Base-by-base conservation (phyloP, 768 basidiomycete species). In the Mycena polygramma region DNA sequence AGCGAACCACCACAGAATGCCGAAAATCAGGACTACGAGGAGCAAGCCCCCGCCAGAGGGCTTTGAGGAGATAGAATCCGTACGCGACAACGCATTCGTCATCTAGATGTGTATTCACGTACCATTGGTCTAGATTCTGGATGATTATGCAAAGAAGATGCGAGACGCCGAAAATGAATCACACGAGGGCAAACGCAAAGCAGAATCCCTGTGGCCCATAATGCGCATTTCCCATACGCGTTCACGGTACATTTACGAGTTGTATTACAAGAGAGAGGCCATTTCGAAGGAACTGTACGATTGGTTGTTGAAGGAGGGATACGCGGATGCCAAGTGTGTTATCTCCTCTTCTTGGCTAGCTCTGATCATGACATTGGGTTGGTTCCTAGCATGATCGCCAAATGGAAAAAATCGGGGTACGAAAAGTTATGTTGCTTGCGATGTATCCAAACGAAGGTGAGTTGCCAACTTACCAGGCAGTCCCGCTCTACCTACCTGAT, bases 101-200 rank as follows among this genome's bases (percentile, higher is more conserved):
- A 24, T 22, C 24, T 68, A 37, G 61, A 62, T 20, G 52, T 45
- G 51, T 48, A 20, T 69, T 68, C 67, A 58, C 41, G 45, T 4
- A 49, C 35, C 48, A 61, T 66, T 76, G 26, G 30, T 71, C 71
- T 69, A 97, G 93, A 92, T 98, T 75, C 92, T 99, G 74, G 98
- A 99, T 74, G 98, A 99, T 82, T 99, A 99, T 80, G 94, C 95
- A 52, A 95, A 96, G 85, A 99, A 98, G 85, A 99, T 99, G 98
- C 87, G 98, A 63, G 98, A 99, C 81, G 98, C 94, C 1, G 98
- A 99, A 86, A 98, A 97, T 77, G 98, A 99, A 83, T 91, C 92
- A 2, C 98, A 99, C 79, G 98, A 99, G 80, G 98, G 98, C 72
- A 99, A 99, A 81, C 94, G 96, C 79, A 96, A 94, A 81, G 89